Base-by-base conservation (phyloP, 805 yeast genomes). In the Nakazawaea siamensis region DNA sequence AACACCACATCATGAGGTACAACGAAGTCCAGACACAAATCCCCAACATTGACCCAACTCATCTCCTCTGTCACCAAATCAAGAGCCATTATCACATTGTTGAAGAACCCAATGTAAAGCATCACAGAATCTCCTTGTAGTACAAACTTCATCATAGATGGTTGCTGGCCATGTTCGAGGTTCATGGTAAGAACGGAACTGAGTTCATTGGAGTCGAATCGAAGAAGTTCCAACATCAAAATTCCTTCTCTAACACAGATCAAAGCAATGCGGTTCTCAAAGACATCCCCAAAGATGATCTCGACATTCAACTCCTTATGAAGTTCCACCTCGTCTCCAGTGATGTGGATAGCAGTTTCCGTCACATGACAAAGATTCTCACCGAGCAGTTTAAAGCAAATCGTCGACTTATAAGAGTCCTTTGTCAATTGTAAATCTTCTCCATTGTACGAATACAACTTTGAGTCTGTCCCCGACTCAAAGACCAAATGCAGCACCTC, bases 61-160 rank as follows among this genome's bases (percentile, higher is more conserved):
- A 31, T 15, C 11, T 31, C 17, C 6, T 13, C 13, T 5, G 2
- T 3, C 11, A n/a, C 10, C 18, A 27, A 15, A 19, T 35, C 30
- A 8, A 28, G 17, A 19, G 24, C 11, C 10, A 31, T 28, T 16
- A 32, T 17, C 13, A 32, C 36, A 14, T 27, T 24, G 24, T 27
- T 28, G 32, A 32, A 37, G 24, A 32, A 37, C 12, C 40, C 40
- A 23, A 37, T n/a, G 1, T 5, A 21, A n/a, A 36, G 16, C 5
- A 12, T 21, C 10, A 16, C 14, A 1, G 13, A 11, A 3, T 24
- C 25, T 3, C 14, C 16, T 8, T 14, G 6, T 13, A 8, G 5
- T 11, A 15, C 12, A 17, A 31, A 18, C 29, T 37, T 37, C 27
- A 37, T 17, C 32, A 37, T 20, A 9, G 40, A 37, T 3, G 40